These are phyloP conservation scores for Fragilaria crotonensis DNA, from an alignment of 108 stramenopile genomes.

Conservation along the genomic window DNA sequence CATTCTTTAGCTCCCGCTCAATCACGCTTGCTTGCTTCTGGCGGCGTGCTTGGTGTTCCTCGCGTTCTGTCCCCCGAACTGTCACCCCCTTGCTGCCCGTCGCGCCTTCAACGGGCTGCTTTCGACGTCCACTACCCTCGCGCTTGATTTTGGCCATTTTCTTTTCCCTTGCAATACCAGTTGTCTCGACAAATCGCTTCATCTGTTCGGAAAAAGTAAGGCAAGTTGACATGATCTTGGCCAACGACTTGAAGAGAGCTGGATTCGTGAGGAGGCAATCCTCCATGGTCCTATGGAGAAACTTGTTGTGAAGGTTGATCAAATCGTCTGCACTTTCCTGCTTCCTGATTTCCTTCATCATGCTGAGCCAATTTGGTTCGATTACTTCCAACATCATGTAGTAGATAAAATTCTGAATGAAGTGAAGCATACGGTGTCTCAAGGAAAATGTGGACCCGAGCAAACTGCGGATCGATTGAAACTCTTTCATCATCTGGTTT, in stretches of 20 bases:
- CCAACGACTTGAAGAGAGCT: constrained; percentile 59
- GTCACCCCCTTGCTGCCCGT: constrained; percentile 21
- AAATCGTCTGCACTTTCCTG: constrained; percentile 71
- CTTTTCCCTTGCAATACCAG: constrained; percentile 44
- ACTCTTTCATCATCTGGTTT: constrained; percentile 88
- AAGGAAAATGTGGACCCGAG: constrained; percentile 79
- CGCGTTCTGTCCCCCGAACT: constrained; percentile 12
- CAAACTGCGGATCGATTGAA: constrained; percentile 51
- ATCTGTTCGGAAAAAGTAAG: constrained; percentile 78
- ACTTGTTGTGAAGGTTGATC: constrained; percentile 73
- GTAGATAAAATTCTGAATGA: constrained; percentile 94
- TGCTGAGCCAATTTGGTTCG: constrained; percentile 84
- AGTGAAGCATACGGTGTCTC: constrained; percentile 96
- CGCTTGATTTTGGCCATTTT: not conserved
- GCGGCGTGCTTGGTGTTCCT: constrained; percentile 7
- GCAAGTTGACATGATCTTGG: constrained; percentile 78
- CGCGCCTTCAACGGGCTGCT: not conserved
- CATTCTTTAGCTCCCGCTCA: constrained; percentile 49
- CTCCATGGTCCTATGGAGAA: constrained; percentile 75
- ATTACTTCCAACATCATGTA: constrained; percentile 97
- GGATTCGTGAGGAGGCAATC: constrained; percentile 91
- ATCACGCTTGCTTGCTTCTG: constrained; percentile 32
- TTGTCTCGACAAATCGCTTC: constrained; percentile 68
- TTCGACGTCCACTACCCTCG: not conserved
- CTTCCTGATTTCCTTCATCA: constrained; percentile 43